Evolutionary conservation across 1,284 basidiomycete species (phyloP), one percentile per base, ranked within the genome.

Genomic region (Pseudozyma thailandica): DNA sequence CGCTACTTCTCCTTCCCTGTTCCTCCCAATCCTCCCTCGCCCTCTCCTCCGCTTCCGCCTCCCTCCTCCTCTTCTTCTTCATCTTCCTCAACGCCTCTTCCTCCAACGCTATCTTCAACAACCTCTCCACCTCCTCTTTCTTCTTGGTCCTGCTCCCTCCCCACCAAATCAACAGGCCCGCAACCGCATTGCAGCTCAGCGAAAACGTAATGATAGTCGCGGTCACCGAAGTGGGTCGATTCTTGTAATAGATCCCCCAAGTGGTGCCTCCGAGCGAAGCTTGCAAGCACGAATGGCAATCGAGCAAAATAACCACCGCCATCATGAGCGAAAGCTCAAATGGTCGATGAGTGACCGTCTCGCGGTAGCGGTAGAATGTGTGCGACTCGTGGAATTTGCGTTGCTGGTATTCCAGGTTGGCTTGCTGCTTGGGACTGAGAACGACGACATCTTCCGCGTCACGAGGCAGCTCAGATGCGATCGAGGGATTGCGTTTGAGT

Each of bases 361-460:
- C 92, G 82, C 93, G 91, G 7, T 92, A 89, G 38, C 91, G 86
- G 83, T 94, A 94, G 91, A 92, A 94, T 1, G 78, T 80, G 52
- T 81, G 79, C n/a, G 75, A 78, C n/a, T 68, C 60, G 55, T 81
- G 79, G 66, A 81, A 80, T 26, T 74, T 70, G 51, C 78, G 63
- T 50, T 81, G 79, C 43, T 81, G 79, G 31, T 81, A 78, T 57
- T 79, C 71, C 1, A 81, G 69, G 27, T 60, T 76, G 7, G 70
- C 74, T 53, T 81, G 79, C 45, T 81, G 77, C 28, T 70, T 74
- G 10, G 78, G 77, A 2, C 73, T 79, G 4, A 81, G 64, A 0
- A 81, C 79, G 7, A 79, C 78, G 2, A 79, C 69, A 35, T 81
- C 79, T 39, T 74, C 61, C 0, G 50, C 52, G 25, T 78, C 74